phyloP scores from a whole-genome alignment of 345 rosid genomes.

The Corymbia maculata region DNA sequence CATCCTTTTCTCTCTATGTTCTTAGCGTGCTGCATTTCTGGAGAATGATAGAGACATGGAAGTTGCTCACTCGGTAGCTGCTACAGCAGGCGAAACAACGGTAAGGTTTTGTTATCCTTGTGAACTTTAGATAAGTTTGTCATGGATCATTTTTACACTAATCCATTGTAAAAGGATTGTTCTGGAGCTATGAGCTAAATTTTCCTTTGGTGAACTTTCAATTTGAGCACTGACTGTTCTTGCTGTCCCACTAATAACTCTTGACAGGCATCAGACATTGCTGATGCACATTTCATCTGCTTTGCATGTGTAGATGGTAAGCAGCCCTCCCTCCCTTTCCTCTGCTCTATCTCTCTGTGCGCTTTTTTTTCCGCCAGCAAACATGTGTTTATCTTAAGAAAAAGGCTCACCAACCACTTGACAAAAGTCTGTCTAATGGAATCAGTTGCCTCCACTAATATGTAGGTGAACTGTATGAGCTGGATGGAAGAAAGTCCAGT shows the following conservation, averaged over 20 bases:
- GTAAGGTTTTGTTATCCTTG: conserved; percentile 11
- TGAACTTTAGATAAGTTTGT: neutral
- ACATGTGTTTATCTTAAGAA: neutral
- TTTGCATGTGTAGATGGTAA: conserved; percentile 74
- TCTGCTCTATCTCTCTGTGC: neutral
- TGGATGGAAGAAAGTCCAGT: conserved; percentile 81
- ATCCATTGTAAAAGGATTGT: neutral
- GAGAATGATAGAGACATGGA: conserved; percentile 81
- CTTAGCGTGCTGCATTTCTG: conserved; percentile 70
- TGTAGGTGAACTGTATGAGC: conserved; percentile 80
- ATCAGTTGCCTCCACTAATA: neutral
- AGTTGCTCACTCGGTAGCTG: conserved; percentile 87
- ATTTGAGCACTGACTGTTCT: neutral
- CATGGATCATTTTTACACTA: neutral
- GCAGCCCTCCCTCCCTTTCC: neutral
- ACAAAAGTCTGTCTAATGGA: neutral
- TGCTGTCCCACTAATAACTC: neutral
- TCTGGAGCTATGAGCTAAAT: neutral
- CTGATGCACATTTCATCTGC: conserved; percentile 76
- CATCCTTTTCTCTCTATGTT: neutral
- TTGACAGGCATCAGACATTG: conserved; percentile 61
- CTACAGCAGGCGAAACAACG: conserved; percentile 74
- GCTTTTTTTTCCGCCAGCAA: neutral
- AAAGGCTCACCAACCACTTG: neutral
- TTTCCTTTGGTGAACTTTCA: neutral